A percentile compares a stretch with the other conserved stretches of the same genome.
Evolutionary conservation across 2,329 filamentous ascomycete genomes (phyloP).

Genomic region (Helicocarpus griseus): DNA sequence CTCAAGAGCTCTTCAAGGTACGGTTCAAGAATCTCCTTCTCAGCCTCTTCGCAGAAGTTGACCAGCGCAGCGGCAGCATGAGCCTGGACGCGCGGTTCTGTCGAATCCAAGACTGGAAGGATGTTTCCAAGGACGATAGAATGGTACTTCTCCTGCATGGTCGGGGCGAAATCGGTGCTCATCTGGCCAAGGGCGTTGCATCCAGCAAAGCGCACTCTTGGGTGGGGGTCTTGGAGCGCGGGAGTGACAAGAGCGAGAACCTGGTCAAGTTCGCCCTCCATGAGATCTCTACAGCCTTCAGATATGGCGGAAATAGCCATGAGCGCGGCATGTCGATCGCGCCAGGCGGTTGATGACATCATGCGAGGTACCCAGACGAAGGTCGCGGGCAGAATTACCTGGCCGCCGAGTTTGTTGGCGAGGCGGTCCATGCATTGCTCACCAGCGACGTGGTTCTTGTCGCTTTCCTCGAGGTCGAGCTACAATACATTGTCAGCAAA

Average conservation of each 20-base stretch:
- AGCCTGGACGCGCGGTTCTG: conserved; percentile 88
- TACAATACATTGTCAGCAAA: conserved; percentile 25
- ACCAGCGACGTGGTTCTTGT: conserved; percentile 92
- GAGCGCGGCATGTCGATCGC: conserved; percentile 87
- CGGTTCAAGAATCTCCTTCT: conserved; percentile 82
- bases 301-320: conserved; percentile 99
- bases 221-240: conserved; percentile 77
- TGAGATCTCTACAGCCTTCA: conserved; percentile 89
- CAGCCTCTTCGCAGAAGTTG: conserved; percentile 97
- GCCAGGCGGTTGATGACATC: conserved; percentile 93
- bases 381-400: conserved; percentile 81
- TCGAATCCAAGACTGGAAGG: conserved; percentile 80
- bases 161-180: conserved; percentile 97
- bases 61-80: conserved; percentile 96
- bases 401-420: conserved; percentile 93
- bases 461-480: conserved; percentile 91
- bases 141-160: conserved; percentile 96
- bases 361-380: conserved; percentile 96
- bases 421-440: conserved; percentile 98
- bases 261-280: conserved; percentile 89
- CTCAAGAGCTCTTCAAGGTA: conserved; percentile 83
- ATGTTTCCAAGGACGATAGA: conserved; percentile 78
- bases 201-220: conserved; percentile 90
- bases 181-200: conserved; percentile 99
- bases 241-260: conserved; percentile 93